Conservation (phyloP, 1,139 yeast species). For the Nematodospora anomalae region DNA sequence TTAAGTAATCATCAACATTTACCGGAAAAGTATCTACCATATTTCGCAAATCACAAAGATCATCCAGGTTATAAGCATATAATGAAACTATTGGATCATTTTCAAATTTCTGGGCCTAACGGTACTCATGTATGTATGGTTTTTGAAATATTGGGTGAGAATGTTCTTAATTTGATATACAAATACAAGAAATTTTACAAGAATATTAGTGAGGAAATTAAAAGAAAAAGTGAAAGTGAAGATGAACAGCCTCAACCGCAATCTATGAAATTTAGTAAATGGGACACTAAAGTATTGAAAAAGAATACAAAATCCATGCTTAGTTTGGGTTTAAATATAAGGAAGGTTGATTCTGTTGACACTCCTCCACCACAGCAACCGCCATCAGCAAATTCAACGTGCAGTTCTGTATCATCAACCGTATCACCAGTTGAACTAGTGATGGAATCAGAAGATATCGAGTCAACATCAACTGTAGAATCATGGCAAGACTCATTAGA, state of each 20-base stretch:
- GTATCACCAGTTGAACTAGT: constrained; percentile 12
- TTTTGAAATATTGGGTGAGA: constrained; percentile 45
- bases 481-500: constrained; percentile 12
- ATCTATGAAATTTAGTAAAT: constrained; percentile 20
- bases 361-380: constrained; percentile 1
- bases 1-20: constrained; percentile 25
- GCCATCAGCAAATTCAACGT: not conserved
- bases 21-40: constrained; percentile 19
- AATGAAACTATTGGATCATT: constrained; percentile 42
- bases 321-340: constrained; percentile 24
- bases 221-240: constrained; percentile 10
- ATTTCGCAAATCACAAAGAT: constrained; percentile 15
- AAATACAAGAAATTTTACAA: constrained; percentile 30
- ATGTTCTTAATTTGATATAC: constrained; percentile 38
- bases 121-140: constrained; percentile 48
- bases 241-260: constrained; percentile 5
- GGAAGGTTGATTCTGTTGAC: constrained; percentile 3
- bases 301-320: constrained; percentile 27
- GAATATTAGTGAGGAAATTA: constrained; percentile 14
- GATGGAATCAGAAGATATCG: constrained; percentile 11
- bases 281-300: constrained; percentile 23
- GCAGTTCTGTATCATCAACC: constrained; percentile 10
- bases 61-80: constrained; percentile 43
- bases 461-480: constrained; percentile 11
- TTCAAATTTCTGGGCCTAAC: constrained; percentile 42